Percentiles rank a stretch among this genome's conserved stretches.
phyloP scores from a whole-genome alignment of 2,329 filamentous ascomycete genomes.

The Chrysoporthe cubensis region DNA sequence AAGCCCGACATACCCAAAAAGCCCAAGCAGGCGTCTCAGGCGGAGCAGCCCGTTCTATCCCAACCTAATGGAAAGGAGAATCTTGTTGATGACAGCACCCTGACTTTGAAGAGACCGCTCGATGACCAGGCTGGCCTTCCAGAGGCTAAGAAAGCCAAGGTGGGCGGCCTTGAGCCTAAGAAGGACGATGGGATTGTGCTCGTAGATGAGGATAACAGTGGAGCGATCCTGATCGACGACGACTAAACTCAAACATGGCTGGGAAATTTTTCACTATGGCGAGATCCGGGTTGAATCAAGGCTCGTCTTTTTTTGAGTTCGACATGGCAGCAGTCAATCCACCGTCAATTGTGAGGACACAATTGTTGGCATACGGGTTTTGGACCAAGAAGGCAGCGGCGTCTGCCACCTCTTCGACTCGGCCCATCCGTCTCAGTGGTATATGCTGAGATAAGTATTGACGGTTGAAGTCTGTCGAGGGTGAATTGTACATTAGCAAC shows the following conservation, averaged over 20 bases:
- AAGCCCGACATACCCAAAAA: conserved; percentile 57
- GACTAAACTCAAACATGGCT: conserved; percentile 45
- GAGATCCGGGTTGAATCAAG: neutral
- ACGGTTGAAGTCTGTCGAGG: conserved; percentile 40
- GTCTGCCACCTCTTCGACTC: conserved; percentile 75
- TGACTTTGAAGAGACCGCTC: conserved; percentile 52
- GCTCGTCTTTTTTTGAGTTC: neutral
- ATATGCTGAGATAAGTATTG: conserved; percentile 53
- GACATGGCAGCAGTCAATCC: conserved; percentile 70
- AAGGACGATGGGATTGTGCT: conserved; percentile 54
- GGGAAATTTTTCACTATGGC: neutral
- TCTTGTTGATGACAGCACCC: conserved; percentile 41
- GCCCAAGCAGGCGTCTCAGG: conserved; percentile 49
- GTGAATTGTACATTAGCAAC: conserved; percentile 25
- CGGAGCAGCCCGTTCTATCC: conserved; percentile 44
- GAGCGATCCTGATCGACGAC: conserved; percentile 70
- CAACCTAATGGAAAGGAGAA: conserved; percentile 47
- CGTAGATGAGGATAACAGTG: conserved; percentile 53
- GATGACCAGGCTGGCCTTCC: conserved; percentile 47
- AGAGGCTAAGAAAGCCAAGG: conserved; percentile 48
- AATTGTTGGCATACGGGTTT: conserved; percentile 86
- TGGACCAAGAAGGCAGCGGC: conserved; percentile 76
- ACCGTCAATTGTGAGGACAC: conserved; percentile 83
- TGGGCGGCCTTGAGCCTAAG: conserved; percentile 36
- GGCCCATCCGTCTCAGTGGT: conserved; percentile 69